Evolutionary conservation across 192 early-diverging fungal species (phyloP), one percentile per base, ranked within the genome.

Genomic region (Coemansia sp.): DNA sequence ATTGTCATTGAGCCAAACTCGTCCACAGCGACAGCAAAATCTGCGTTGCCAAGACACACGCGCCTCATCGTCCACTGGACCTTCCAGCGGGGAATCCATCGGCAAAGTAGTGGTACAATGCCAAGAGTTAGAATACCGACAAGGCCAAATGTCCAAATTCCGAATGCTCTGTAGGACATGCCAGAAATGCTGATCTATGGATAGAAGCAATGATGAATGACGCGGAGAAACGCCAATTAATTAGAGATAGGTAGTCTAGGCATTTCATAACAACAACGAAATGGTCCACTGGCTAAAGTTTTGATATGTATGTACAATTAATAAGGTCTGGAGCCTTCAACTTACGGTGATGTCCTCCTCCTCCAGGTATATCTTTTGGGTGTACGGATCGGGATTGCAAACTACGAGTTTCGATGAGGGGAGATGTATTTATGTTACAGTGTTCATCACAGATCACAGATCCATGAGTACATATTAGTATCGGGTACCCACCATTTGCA

Each of bases 41-140:
- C 83, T 3, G 97, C 94, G 28, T 87, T 84, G 45, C 79, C 83
- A 50, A 97, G 81, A n/a, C 84, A 74, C 30, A 81, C 88, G 2
- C 61, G 70, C 13, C 36, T 42, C n/a, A 89, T 89, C 1, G 89
- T 87, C 82, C 90, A 86, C 50, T 64, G 60, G 30, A 96, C 83
- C 67, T 86, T 89, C 78, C 88, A 83, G 20, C 65, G 67, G 53
- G 93, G 92, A 36, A 97, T 67, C 95, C 97, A 97, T 30, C 93
- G 88, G 48, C 86, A 89, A 11, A 95, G 45, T 17, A 97, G 74
- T 55, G 86, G 93, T 2, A 89, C 63, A 9, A 88, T 65, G 5
- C 95, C 95, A 3, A 81, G 64, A 3, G 92, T 84, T 44, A 89
- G 59, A 31, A 92, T 14, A 22, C 86, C 90, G 4, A 88, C 36